These are phyloP conservation scores for Penicillium subrubescens DNA, from an alignment of 495 filamentous ascomycete species.

Conservation along the genomic window DNA sequence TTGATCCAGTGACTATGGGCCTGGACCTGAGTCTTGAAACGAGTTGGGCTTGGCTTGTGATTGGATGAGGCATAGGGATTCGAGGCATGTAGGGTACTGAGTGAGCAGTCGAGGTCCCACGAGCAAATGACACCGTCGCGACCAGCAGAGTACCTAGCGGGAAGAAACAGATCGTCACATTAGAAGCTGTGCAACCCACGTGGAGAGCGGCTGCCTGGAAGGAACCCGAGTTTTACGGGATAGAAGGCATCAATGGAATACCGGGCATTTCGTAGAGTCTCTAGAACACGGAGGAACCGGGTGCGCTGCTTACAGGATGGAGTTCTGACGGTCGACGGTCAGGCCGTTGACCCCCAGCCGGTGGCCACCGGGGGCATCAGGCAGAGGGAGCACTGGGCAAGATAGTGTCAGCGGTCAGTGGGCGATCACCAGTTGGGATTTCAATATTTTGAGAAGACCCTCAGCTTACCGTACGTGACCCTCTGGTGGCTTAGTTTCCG, in stretches of 20 bases:
- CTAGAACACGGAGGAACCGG: not conserved
- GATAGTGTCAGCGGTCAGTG: constrained; percentile 1
- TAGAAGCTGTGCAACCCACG: constrained; percentile 24
- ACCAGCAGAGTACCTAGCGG: constrained; percentile 84
- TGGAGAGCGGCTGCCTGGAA: constrained; percentile 2
- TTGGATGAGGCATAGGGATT: constrained; percentile 34
- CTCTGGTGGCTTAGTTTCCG: constrained; percentile 52
- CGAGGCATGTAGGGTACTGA: constrained; percentile 37
- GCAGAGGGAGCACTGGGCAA: constrained; percentile 82
- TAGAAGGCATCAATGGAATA: not conserved
- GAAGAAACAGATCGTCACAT: constrained; percentile 20
- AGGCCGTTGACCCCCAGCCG: constrained; percentile 92
- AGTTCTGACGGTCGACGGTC: constrained; percentile 79
- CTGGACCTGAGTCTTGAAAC: constrained; percentile 88
- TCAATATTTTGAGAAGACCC: not conserved
- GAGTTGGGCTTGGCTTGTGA: constrained; percentile 49
- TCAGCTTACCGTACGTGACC: constrained; percentile 49
- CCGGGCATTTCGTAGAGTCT: not conserved
- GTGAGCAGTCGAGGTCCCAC: constrained; percentile 76
- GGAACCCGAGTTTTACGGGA: not conserved
- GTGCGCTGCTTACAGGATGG: constrained; percentile 73
- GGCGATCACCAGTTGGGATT: constrained; percentile 18
- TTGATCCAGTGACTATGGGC: constrained; percentile 99
- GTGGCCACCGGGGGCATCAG: constrained; percentile 88
- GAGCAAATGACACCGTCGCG: constrained; percentile 95